A percentile compares a stretch with the other conserved stretches of the same genome.
phyloP scores from a whole-genome alignment of 345 rosid species.

The Moricandia arvensis region DNA sequence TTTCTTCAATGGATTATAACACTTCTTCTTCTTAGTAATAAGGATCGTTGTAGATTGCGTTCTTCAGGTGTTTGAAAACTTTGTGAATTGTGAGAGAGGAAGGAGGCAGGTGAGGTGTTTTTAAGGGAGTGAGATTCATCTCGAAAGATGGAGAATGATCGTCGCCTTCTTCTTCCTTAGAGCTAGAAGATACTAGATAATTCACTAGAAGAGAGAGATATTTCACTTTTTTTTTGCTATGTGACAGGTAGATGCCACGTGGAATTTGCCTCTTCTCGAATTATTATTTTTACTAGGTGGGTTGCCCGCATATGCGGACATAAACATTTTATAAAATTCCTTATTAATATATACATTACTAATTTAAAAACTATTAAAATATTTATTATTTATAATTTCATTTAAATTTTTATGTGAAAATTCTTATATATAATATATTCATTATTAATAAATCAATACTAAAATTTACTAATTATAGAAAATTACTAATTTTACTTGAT shows the following conservation, averaged over 20 bases:
- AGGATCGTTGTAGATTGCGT: not conserved
- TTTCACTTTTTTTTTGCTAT: not conserved
- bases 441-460: too few species aligned
- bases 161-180: not conserved
- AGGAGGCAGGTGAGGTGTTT: conserved; percentile 12
- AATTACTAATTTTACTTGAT: too few species aligned
- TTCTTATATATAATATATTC: too few species aligned
- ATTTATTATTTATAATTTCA: too few species aligned
- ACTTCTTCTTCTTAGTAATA: not conserved
- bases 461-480: too few species aligned
- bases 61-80: not conserved
- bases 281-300: not conserved
- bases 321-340: too few species aligned
- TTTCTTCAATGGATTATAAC: not conserved
- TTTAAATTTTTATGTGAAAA: too few species aligned
- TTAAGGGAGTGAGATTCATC: conserved; percentile 26
- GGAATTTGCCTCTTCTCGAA: not conserved
- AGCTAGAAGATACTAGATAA: conserved; percentile 16
- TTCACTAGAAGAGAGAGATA: not conserved
- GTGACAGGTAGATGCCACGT: conserved; percentile 14
- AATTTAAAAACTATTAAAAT: too few species aligned
- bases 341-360: too few species aligned
- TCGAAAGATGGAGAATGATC: conserved; percentile 22
- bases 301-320: too few species aligned
- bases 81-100: conserved; percentile 11